Conservation (phyloP, 1,139 yeast genomes). For the Yarrowia galli region DNA sequence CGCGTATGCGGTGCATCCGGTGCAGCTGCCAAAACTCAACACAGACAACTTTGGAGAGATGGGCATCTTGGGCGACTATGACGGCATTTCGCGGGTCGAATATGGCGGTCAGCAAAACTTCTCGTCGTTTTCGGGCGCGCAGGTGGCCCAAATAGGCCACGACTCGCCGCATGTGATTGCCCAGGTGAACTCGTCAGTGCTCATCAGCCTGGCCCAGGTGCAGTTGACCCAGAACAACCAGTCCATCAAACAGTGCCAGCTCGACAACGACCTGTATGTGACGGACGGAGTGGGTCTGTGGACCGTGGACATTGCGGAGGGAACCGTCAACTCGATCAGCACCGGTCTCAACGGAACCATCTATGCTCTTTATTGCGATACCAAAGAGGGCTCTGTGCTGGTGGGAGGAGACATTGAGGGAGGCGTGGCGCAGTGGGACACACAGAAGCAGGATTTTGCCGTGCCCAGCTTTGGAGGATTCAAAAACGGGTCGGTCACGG, state of each 20-base stretch:
- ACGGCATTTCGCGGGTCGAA: conserved; percentile 64
- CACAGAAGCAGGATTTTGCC: conserved; percentile 54
- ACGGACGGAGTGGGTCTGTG: conserved; percentile 60
- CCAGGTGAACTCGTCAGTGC: conserved; percentile 44
- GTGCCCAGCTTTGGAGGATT: conserved; percentile 81
- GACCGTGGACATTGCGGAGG: conserved; percentile 59
- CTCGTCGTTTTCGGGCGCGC: conserved; percentile 38
- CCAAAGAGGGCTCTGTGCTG: conserved; percentile 62
- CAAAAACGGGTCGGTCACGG: conserved; percentile 66
- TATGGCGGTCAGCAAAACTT: conserved; percentile 58
- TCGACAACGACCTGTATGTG: conserved; percentile 56
- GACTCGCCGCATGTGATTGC: conserved; percentile 44
- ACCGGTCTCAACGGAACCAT: conserved; percentile 59
- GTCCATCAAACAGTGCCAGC: conserved; percentile 54
- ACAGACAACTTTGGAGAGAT: conserved; percentile 53
- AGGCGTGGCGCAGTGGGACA: conserved; percentile 73
- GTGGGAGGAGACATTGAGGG: conserved; percentile 81
- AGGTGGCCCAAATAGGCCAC: conserved; percentile 41
- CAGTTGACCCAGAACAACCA: conserved; percentile 45
- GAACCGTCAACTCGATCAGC: conserved; percentile 56
- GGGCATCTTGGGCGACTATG: conserved; percentile 70
- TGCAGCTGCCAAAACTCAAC: conserved; percentile 47
- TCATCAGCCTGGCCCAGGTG: conserved; percentile 46
- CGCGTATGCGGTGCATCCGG: conserved; percentile 41
- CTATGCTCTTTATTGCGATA: conserved; percentile 59